Evolutionary conservation across 345 rosid species (phyloP), one percentile per base, ranked within the genome.

Genomic region (Eucalyptus regnans): DNA sequence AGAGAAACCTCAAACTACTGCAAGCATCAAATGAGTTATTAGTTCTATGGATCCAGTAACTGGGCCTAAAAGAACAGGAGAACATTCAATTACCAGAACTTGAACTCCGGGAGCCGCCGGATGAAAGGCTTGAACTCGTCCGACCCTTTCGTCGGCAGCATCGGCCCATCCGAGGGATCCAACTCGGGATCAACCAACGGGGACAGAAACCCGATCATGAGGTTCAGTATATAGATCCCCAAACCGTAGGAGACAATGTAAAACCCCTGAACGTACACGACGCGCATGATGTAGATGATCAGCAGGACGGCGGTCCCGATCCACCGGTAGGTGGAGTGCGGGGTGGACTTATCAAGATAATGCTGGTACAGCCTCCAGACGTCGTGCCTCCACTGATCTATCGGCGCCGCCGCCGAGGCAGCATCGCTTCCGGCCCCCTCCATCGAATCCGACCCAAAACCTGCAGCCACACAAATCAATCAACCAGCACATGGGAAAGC

Each of bases 61-160:
- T 14, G 46, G 29, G 60, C 29, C 51, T 29, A 16, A 87, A 80
- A 60, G 52, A 87, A 58, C 52, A 12, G 15, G 48, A 76, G 83
- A 41, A 76, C 23, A 46, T 88, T 85, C 27, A 20, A 58, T 93
- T 95, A 97, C 99, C 99, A 97, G 96, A 96, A 96, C 92, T 97
- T 97, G 90, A 97, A 97, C 95, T 97, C 99, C 0, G 99, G 99
- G 62, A 97, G 98, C 12, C 99, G 94, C 83, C 99, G 98, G 90
- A 97, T 96, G 90, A 96, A 97, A 6, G 99, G 99, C 94, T 95
- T 96, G 94, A 97, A 97, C 92, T 97, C 99, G 90, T 97, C 99
- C 68, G 99, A 97, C 87, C 97, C 98, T 92, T 95, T 96, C 23
- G 99, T 97, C 4, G 99, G 99, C 89, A 97, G 91, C 51, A 92